A percentile compares a stretch with the other conserved stretches of the same genome.
Evolutionary conservation across 768 basidiomycete species (phyloP).

Genomic region (Termitomyces sp.): DNA sequence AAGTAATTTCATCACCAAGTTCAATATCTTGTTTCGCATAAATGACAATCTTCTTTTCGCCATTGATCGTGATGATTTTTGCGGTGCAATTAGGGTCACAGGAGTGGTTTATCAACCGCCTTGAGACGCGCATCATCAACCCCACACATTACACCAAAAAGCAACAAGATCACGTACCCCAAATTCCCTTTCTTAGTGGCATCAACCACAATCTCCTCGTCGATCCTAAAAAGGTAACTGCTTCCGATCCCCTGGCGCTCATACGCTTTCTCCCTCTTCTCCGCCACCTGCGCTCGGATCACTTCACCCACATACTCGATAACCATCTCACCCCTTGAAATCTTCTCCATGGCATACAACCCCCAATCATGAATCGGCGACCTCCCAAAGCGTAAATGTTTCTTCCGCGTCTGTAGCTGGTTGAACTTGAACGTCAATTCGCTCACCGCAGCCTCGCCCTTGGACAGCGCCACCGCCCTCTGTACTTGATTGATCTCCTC

Average conservation of each 20-base stretch:
- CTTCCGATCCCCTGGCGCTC: conserved; percentile 97
- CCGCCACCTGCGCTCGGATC: conserved; percentile 92
- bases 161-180: conserved; percentile 63
- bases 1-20: conserved; percentile 96
- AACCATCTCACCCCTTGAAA: conserved; percentile 94
- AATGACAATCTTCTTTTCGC: conserved; percentile 98
- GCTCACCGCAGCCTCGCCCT: conserved; percentile 61
- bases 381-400: conserved; percentile 91
- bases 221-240: conserved; percentile 96
- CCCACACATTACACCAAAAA: conserved; percentile 11
- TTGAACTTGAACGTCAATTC: conserved; percentile 94
- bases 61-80: conserved; percentile 87
- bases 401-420: conserved; percentile 96
- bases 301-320: conserved; percentile 99
- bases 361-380: conserved; percentile 99
- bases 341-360: conserved; percentile 95
- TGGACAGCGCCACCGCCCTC: conserved; percentile 71
- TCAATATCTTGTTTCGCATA: conserved; percentile 97
- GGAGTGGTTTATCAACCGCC: conserved; percentile 97
- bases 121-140: conserved; percentile 28
- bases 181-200: conserved; percentile 99
- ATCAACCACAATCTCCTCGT: conserved; percentile 97
- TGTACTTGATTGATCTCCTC: conserved; percentile 95
- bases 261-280: conserved; percentile 95
- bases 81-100: conserved; percentile 94